Base-by-base conservation (phyloP, 2,329 filamentous ascomycete species). In the Colletotrichum melonis region DNA sequence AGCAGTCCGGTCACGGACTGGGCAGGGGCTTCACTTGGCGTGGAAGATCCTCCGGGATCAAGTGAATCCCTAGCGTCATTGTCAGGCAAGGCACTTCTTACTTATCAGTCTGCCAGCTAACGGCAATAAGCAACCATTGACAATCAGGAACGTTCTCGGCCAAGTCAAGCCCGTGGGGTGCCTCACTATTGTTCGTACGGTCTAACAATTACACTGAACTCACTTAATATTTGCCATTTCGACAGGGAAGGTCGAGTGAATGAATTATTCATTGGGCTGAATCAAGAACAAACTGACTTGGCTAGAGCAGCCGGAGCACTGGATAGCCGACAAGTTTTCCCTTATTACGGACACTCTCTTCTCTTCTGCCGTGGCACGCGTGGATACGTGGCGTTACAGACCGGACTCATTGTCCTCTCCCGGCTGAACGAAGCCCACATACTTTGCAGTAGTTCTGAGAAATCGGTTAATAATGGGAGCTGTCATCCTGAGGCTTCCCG, bases 21-120 rank as follows among this genome's bases (percentile, higher is more conserved):
- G 46, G 49, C 52, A 32, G 57, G 57, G 57, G 38, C 57, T 60
- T 62, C 26, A 35, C 62, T 75, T 75, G 73, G 73, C 71, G 65
- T 71, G 64, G 72, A 67, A 73, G 71, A 75, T 75, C 66, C 58
- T 75, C 66, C 73, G 71, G 62, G n/a, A 67, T 56, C 56, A 56
- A 60, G 22, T 46, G 49, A 54, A 38, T 54, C 57, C 38, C 49
- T 46, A 54, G 54, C 54, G 60, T 54, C 26, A 54, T n/a, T 58
- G 60, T 54, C 26, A 42, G 28, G 32, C 49, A 35, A 42, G 38
- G 28, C 38, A 42, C 9, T 35, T 42, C 49, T 35, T 42, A 58
- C 28, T 68, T 46, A 38, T 32, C 56, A 30, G 38, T 49, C 49
- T 42, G 42, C 42, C 63, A 38, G 63, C 52, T 30, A 63, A 63